Percentiles rank a stretch among this genome's conserved stretches.
Conservation (phyloP, 2,329 filamentous ascomycete species). For the Shiraia sp. region DNA sequence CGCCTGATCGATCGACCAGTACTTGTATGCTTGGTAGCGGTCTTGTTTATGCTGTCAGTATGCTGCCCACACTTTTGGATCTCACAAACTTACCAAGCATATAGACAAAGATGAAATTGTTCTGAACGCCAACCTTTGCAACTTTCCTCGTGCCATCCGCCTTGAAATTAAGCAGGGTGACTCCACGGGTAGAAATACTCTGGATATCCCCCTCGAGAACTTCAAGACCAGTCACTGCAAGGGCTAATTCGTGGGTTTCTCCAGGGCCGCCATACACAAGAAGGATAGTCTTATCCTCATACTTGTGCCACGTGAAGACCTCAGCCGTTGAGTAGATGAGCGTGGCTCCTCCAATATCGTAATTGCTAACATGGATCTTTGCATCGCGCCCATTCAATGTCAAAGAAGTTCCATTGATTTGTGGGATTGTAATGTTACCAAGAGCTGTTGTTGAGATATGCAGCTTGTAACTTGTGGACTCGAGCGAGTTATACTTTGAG, state of each 20-base stretch:
- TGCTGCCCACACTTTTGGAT: conserved; percentile 10
- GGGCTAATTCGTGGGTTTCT: conserved; percentile 66
- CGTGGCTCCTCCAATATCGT: conserved; percentile 61
- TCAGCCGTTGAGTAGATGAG: conserved; percentile 72
- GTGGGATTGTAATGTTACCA: conserved; percentile 60
- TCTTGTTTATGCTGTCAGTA: conserved; percentile 46
- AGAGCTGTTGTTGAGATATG: conserved; percentile 64
- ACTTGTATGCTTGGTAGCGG: conserved; percentile 68
- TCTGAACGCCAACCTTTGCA: conserved; percentile 49
- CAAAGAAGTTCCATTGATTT: conserved; percentile 58
- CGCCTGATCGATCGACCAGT: conserved; percentile 64
- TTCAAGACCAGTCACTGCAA: conserved; percentile 46
- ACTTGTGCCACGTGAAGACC: conserved; percentile 69
- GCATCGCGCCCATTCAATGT: conserved; percentile 67
- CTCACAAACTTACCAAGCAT: conserved; percentile 53
- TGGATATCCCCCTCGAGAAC: conserved; percentile 49
- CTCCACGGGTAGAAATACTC: conserved; percentile 46
- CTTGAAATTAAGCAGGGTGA: conserved; percentile 59
- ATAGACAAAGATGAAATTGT: conserved; percentile 57
- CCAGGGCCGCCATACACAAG: conserved; percentile 66
- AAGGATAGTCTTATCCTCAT: conserved; percentile 61
- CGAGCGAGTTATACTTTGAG: conserved; percentile 63
- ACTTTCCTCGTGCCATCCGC: conserved; percentile 59
- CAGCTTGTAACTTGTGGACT: conserved; percentile 64
- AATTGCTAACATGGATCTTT: conserved; percentile 69